Evolutionary conservation across 257 asterid species (phyloP).

Genomic region (Solanum ahanhuiri): DNA sequence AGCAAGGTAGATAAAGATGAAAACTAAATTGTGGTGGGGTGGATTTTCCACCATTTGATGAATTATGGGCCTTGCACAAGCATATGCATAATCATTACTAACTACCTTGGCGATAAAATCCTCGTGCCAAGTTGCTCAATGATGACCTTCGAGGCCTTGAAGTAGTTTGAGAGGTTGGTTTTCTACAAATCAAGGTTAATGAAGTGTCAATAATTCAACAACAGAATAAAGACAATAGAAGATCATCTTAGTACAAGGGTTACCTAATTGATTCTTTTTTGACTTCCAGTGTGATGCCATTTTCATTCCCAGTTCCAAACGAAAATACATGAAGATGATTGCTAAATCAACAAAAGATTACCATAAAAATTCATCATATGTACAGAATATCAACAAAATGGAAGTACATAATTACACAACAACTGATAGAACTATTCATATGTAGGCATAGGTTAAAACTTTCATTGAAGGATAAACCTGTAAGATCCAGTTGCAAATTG

Average conservation of each 20-base stretch:
- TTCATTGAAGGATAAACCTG: slow-evolving; percentile 37
- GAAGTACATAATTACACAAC: neutral
- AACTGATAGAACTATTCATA: neutral
- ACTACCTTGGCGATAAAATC: slow-evolving; percentile 56
- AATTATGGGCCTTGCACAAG: neutral
- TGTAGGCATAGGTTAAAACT: neutral
- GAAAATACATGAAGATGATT: slow-evolving; percentile 67
- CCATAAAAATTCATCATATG: neutral
- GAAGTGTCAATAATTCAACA: neutral
- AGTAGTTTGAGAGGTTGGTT: slow-evolving; percentile 71
- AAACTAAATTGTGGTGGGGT: neutral
- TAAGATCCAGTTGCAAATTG: slow-evolving; percentile 98
- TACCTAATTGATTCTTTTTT: slow-evolving; percentile 72
- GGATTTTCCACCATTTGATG: neutral
- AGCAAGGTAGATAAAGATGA: neutral
- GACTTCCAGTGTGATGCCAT: slow-evolving; percentile 63
- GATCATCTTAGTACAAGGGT: neutral
- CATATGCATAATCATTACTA: neutral
- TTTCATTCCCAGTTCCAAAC: slow-evolving; percentile 50
- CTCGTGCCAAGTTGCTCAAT: slow-evolving; percentile 69
- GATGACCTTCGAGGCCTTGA: slow-evolving; percentile 84
- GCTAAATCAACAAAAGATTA: slow-evolving; percentile 24
- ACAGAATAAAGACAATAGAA: neutral
- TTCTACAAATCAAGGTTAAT: slow-evolving; percentile 27
- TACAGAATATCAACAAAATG: neutral